Evolutionary conservation across 2,329 filamentous ascomycete species (phyloP), one percentile per base, ranked within the genome.

Genomic region (Claviceps purpurea): DNA sequence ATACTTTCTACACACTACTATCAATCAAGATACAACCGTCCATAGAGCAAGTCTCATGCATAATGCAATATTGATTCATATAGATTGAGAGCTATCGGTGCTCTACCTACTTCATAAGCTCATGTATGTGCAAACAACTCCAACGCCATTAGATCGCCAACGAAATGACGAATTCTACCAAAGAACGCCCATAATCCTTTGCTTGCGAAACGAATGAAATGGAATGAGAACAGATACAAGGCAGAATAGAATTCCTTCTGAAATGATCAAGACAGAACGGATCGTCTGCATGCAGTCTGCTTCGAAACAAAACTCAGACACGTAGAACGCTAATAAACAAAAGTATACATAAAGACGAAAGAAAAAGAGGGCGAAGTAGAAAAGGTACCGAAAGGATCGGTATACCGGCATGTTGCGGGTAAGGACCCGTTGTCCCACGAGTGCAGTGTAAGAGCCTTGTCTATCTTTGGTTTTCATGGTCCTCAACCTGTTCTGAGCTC

Each of bases 71-170:
- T 5, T 42, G 13, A 5, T 11, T 42, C 8, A 10, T 22, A 11
- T 20, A 13, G 13, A 10, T 20, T 20, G 8, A 13, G 8, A 49
- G 16, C 47, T 49, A 52, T 52, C 46, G 24, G 37, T 50, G 47
- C 41, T 44, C 24, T 34, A 34, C 30, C 30, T 34, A 4, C 30
- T 30, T 20, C 20, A 14, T 13, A 39, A 41, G 22, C n/a, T 24
- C 30, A 50, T 20, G n/a, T 8, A 26, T 18, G 42, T 47, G 51
- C 51, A 34, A 42, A 22, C n/a, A 38, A 34, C 39, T 46, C 51
- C 37, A 51, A 54, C 52, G 49, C 49, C 52, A 40, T 16, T 26
- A 49, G 49, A 40, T 54, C 24, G 20, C 40, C 44, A 26, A 40
- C 24, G 40, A 37, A 42, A 42, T 10, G 10, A 22, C 4, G 5